A percentile compares a stretch with the other conserved stretches of the same genome.
Evolutionary conservation across 805 yeast genomes (phyloP).

Genomic region (Suhomyces kilbournensis): DNA sequence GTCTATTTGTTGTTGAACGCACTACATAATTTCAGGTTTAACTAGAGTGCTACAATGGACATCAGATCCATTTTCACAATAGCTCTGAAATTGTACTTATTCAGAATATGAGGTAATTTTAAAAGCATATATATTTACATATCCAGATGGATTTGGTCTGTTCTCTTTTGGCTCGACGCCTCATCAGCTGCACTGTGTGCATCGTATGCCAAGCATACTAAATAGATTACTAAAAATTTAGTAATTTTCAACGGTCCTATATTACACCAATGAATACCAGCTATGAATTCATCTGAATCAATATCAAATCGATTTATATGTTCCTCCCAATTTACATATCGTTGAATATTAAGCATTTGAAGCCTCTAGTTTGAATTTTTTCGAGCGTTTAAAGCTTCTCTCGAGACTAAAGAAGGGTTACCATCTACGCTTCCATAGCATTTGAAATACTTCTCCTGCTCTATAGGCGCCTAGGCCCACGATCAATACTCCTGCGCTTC

Average conservation of each 20-base stretch:
- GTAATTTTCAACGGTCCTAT: background rate
- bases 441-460: slow-evolving; percentile 51
- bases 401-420: background rate
- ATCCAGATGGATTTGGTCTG: background rate
- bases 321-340: background rate
- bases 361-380: background rate
- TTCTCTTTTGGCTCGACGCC: background rate
- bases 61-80: background rate
- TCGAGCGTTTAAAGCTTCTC: background rate
- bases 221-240: background rate
- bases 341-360: background rate
- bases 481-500: slow-evolving; percentile 52
- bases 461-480: slow-evolving; percentile 58
- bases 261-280: background rate
- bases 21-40: background rate
- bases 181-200: background rate
- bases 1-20: background rate
- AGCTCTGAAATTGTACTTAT: background rate
- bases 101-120: background rate
- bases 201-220: background rate
- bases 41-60: background rate
- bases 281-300: background rate
- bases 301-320: background rate
- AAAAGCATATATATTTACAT: no score
- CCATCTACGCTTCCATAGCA: slow-evolving; percentile 10